Base-by-base conservation (phyloP, 352 stramenopile species). In the Pythium aristosporum region DNA sequence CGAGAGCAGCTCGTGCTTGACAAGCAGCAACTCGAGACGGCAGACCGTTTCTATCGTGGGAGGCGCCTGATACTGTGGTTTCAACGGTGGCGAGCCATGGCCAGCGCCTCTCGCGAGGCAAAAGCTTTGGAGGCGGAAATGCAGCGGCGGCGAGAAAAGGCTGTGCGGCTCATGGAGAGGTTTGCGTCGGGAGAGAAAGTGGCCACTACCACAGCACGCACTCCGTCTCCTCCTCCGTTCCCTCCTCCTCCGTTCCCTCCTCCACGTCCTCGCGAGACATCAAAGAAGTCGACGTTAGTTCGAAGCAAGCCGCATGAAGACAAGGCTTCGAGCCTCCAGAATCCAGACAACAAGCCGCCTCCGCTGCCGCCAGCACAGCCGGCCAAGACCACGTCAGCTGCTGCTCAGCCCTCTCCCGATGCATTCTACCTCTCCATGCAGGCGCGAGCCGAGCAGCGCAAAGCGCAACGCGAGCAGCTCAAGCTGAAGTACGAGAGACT, bases 351-450 rank as follows among this genome's bases (percentile, higher is more conserved):
- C 34, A 7, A 39, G 34, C 34, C 34, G 11, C 34, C 34, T 1
- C 34, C 34, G 2, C 34, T 39, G 34, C 8, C 34, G 34, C 34
- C 34, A 39, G 25, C 25, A 30, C 25, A 2, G 25, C 3, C 11
- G 11, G 34, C 34, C 34, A 39, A 39, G 34, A 39, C 34, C 11
- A 39, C 34, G 8, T 2, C 34, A 12, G 34, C 34, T 39, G 34
- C 34, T 39, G 34, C 11, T 39, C 34, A 15, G 16, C 39, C 65
- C 10, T 59, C 65, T 23, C 65, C 65, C 5, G 75, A 88, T 52
- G 71, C 77, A 34, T 60, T 88, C 5, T 89, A 84, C 48, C 16
- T 65, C 21, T 69, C 75, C 0, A 91, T 89, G 78, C 70, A 85
- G 50, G 74, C 79, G 57, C 78, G 80, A 7, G 74, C 80, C 10